Evolutionary conservation across 768 basidiomycete species (phyloP).

Genomic region (Mycena pura): DNA sequence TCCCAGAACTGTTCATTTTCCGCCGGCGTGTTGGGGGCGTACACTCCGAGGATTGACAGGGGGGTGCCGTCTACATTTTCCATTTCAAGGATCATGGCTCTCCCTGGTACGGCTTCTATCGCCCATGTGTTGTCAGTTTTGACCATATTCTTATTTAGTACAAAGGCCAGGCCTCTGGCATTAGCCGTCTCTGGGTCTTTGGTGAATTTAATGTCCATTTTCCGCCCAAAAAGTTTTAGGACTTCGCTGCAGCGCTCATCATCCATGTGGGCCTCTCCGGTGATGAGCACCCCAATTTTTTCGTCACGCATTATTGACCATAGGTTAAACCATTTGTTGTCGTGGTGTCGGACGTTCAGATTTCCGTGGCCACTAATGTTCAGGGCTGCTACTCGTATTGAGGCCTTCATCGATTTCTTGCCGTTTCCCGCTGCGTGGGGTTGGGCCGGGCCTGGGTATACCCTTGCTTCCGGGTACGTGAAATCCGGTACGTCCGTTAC

Average conservation of each 20-base stretch:
- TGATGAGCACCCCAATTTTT: constrained; percentile 11
- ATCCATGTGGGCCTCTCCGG: constrained; percentile 20
- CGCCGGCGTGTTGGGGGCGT: constrained; percentile 39
- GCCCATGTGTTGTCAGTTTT: constrained; percentile 5
- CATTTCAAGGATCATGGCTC: constrained; percentile 9
- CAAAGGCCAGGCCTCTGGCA: constrained; percentile 38
- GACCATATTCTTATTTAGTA: constrained; percentile 39
- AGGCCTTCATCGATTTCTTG: constrained; percentile 11
- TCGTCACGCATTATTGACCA: constrained; percentile 4
- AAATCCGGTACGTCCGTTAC: neutral
- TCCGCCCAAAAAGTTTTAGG: neutral
- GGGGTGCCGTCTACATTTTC: constrained; percentile 26
- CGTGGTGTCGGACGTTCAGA: neutral
- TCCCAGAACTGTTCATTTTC: constrained; percentile 42
- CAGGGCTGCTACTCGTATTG: constrained; percentile 8
- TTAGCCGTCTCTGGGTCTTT: neutral
- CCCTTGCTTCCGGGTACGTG: neutral
- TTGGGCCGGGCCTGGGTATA: neutral
- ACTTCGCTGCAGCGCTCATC: neutral
- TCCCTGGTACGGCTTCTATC: neutral
- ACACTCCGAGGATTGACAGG: constrained; percentile 39
- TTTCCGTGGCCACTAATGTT: constrained; percentile 14
- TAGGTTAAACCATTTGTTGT: constrained; percentile 17
- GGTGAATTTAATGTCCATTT: neutral
- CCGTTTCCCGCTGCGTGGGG: neutral